Evolutionary conservation across 2,329 filamentous ascomycete species (phyloP).

Genomic region (Pseudogymnoascus sp.): DNA sequence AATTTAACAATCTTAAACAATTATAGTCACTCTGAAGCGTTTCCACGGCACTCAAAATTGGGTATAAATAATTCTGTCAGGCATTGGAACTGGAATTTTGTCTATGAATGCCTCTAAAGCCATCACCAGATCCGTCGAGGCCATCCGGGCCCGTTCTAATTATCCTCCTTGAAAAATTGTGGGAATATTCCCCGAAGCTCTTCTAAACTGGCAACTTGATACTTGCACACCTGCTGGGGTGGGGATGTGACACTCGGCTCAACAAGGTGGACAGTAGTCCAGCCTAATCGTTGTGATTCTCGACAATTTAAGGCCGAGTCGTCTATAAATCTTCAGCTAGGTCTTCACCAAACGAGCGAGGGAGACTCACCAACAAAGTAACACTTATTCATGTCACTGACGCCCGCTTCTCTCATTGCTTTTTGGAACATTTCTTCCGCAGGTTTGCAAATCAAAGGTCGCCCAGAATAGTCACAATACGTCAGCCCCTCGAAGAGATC

Average conservation of each 20-base stretch:
- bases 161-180: slow-evolving; percentile 65
- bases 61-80: background rate
- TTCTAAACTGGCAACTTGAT: slow-evolving; percentile 66
- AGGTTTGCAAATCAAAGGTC: slow-evolving; percentile 80
- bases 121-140: background rate
- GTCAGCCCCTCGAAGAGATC: slow-evolving; percentile 93
- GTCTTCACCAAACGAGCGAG: slow-evolving; percentile 7
- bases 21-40: background rate
- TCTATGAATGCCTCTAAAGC: background rate
- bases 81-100: background rate
- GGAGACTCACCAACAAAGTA: slow-evolving; percentile 83
- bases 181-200: slow-evolving; percentile 73
- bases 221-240: slow-evolving; percentile 55
- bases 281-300: slow-evolving; percentile 70
- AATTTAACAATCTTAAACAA: background rate
- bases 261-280: slow-evolving; percentile 78
- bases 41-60: background rate
- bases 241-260: slow-evolving; percentile 65
- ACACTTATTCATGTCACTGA: slow-evolving; percentile 60
- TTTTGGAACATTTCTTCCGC: slow-evolving; percentile 74
- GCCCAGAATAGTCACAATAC: slow-evolving; percentile 76
- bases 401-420: slow-evolving; percentile 77
- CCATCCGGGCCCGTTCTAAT: background rate
- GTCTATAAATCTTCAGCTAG: slow-evolving; percentile 43
- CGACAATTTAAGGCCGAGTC: slow-evolving; percentile 80